These are phyloP conservation scores for Sporothrix pallida DNA, from an alignment of 2,329 filamentous ascomycete species.

Conservation along the genomic window DNA sequence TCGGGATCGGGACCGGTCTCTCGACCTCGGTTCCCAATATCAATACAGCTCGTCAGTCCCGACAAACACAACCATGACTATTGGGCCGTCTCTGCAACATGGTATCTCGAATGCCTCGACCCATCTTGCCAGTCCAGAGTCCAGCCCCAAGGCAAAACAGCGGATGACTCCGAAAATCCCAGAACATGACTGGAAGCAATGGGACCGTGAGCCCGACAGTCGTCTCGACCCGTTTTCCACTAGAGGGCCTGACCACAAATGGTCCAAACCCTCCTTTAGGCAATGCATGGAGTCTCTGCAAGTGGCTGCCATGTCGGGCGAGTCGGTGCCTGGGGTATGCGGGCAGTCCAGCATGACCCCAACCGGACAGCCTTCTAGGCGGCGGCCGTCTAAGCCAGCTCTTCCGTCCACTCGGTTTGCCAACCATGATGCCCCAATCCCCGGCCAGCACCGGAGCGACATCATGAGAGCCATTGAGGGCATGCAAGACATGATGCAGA, in stretches of 20 bases:
- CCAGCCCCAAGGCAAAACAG: not conserved
- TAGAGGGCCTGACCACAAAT: constrained; percentile 39
- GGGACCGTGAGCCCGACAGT: not conserved
- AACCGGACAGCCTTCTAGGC: not conserved
- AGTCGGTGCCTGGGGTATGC: constrained; percentile 23
- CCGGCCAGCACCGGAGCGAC: constrained; percentile 51
- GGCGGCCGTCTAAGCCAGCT: not conserved
- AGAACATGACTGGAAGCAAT: constrained; percentile 19
- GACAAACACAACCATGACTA: no score
- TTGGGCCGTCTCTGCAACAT: not conserved
- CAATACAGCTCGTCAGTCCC: not conserved
- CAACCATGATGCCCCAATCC: constrained; percentile 43
- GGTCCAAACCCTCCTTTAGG: constrained; percentile 51
- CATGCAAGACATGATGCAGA: constrained; percentile 41
- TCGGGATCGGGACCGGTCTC: not conserved
- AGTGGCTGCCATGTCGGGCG: constrained; percentile 49
- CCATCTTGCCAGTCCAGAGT: not conserved
- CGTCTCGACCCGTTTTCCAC: not conserved
- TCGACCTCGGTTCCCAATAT: not conserved
- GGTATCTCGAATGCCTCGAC: not conserved
- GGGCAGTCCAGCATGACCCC: not conserved
- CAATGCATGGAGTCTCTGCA: constrained; percentile 55
- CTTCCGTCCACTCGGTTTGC: not conserved
- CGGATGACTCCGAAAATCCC: not conserved
- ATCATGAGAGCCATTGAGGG: constrained; percentile 49